Evolutionary conservation across 2,329 filamentous ascomycete species (phyloP), one percentile per base, ranked within the genome.

Genomic region (Ascochyta lentis): DNA sequence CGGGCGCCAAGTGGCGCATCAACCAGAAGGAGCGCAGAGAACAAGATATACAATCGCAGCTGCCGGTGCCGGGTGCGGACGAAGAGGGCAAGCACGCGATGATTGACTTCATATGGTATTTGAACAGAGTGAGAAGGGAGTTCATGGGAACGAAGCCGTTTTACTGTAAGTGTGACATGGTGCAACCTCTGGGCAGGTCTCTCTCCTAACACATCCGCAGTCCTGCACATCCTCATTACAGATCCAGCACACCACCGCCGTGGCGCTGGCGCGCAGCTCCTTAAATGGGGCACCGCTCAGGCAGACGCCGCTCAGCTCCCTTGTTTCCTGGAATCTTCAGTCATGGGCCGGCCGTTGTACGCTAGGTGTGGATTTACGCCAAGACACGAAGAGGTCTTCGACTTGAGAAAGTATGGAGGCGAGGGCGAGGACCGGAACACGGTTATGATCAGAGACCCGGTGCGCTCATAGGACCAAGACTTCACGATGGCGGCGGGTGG

Each of bases 261-360:
- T 45, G 79, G 79, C 1, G 76, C 78, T 24, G 79, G 78, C 0
- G 63, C 65, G 1, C 61, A 76, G 66, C 63, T 77, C 8, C 44
- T 81, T 47, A 57, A 73, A 23, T 77, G 74, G 73, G 79, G 79
- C 0, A 58, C 73, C 5, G 62, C 71, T 24, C 60, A 73, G 56
- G 79, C 78, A 22, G 79, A 81, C 58, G 60, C 67, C 39, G 60
- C 72, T 15, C 68, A 74, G 1, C 44, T 82, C 19, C 73, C 73
- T n/a, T 63, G 65, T 3, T 81, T 76, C 59, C 59, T 82, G 8
- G 79, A 81, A 53, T 69, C 76, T 3, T 75, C 74, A 9, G 66
- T 70, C 9, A 69, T 70, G 48, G 80, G 78, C 0, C 72, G 65
- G 44, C 72, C 70, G 7, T 51, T 81, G 44, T 82, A 82, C 58